Evolutionary conservation across 2,329 filamentous ascomycete species (phyloP), one percentile per base, ranked within the genome.

Genomic region (Ceratocystis huliohia): DNA sequence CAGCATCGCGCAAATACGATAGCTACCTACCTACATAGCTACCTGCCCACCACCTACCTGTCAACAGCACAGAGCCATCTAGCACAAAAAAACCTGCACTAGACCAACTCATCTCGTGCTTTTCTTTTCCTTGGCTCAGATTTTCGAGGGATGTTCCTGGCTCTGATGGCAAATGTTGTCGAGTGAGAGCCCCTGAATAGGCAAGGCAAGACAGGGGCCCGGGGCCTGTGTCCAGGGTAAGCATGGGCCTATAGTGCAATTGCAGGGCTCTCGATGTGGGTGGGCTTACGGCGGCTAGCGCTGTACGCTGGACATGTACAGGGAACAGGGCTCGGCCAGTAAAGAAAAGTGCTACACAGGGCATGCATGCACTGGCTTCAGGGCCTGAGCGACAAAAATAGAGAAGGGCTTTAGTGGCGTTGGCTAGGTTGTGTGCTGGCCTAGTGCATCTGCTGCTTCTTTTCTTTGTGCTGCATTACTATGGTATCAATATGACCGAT

Each of bases 81-180:
- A 5, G 37, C 37, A 41, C 37, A 15, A 13, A 15, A 41, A 41
- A 41, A 15, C 10, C 13, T 2, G 13, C 20, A 15, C 15, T 37
- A 59, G 28, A 59, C 20, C 20, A 37, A 4, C 33, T 59, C 56
- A 59, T 59, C 56, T 59, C 56, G 56, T 59, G 56, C 33, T 59
- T 17, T 41, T n/a, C 28, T 62, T 45, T 37, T 45, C 45, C 57
- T n/a, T 61, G 30, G 37, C 41, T 62, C 37, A 10, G 13, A 22
- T 22, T 20, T 62, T 25, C 37, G 61, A 57, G 53, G 53, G 53
- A 57, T 57, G 53, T 57, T 57, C 53, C 53, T 57, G 53, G 53
- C 53, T 57, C 22, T 25, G 17, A 59, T 37, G 57, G 37, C 30
- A 61, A 61, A 61, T 20, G 5, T 15, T 13, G 15, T 37, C 7